Evolutionary conservation across 192 early-diverging fungal genomes (phyloP), one percentile per base, ranked within the genome.

Genomic region (Spizellomyces punctatus): DNA sequence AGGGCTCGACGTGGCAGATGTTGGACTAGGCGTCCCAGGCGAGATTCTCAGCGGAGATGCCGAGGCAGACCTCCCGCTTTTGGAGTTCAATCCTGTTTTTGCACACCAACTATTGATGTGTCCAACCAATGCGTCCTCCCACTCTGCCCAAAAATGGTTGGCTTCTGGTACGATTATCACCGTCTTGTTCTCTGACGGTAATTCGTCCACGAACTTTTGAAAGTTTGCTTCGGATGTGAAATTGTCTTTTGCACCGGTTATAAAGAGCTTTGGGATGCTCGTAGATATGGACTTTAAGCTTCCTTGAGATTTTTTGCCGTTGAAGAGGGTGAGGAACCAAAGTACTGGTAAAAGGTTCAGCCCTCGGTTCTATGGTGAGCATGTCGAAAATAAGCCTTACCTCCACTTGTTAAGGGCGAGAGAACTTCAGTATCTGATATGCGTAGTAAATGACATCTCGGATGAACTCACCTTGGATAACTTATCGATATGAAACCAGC

Each of bases 281-380:
- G 73, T 6, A 7, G 72, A 58, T 8, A 63, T 74, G 16, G 10
- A 16, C 12, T 6, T 7, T 8, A 76, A 54, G 44, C 22, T 16
- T 9, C 50, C 17, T 7, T 48, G 44, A 21, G 55, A 44, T 27
- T 70, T 65, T 8, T 63, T 50, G 19, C 46, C 17, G 46, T 72
- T 55, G 59, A 71, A 75, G 43, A 71, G 21, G 10, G 78, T 79
- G 36, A 79, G 62, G 22, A 71, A 70, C 77, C 77, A 79, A 10
- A 79, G 41, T 14, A 79, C 71, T 71, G 27, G 27, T 3, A 36
- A 36, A 36, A 36, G 3, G 27, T 36, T 36, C 27, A 36, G 27
- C 27, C 1, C 3, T 36, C 27, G 27, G 1, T 36, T 3, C 27
- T 36, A 36, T 36, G 0, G 27, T 36, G 1, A 36, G 0, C 27